phyloP scores from a whole-genome alignment of 1,284 basidiomycete genomes.

The Cryptococcus amylolentus region DNA sequence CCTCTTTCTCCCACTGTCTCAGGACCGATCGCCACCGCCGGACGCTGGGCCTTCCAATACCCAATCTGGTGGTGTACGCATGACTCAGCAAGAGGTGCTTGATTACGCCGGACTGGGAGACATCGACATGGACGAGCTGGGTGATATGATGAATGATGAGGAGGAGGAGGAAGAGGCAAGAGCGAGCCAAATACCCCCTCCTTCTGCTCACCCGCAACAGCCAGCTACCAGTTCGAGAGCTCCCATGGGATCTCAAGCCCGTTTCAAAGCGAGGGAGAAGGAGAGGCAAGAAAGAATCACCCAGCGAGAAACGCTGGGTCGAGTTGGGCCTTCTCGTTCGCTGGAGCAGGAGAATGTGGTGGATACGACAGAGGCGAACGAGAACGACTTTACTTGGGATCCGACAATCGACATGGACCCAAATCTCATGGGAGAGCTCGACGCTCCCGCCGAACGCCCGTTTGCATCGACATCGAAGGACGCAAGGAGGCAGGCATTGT shows the following conservation, averaged over 20 bases:
- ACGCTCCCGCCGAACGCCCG: no score
- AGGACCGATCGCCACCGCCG: background rate
- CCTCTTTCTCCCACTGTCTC: conserved; percentile 24
- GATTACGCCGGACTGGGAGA: conserved; percentile 27
- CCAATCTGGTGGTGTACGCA: conserved; percentile 1
- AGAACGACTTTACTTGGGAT: conserved; percentile 1
- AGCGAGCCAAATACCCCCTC: background rate
- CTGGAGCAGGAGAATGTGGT: background rate
- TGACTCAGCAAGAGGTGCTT: conserved; percentile 33
- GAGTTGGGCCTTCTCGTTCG: no score
- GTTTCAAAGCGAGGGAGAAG: no score
- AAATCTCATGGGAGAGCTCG: no score
- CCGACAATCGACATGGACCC: conserved; percentile 7
- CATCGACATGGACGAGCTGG: conserved; percentile 23
- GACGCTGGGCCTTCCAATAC: background rate
- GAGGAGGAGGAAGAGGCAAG: conserved; percentile 15
- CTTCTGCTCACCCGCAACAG: background rate
- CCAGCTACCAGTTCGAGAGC: no score
- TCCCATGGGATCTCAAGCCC: no score
- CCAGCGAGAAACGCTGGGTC: no score
- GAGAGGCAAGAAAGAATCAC: no score
- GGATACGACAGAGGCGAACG: background rate
- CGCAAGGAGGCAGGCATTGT: background rate
- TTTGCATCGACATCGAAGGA: background rate
- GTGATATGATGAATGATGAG: conserved; percentile 21